Evolutionary conservation across 2,329 filamentous ascomycete genomes (phyloP).

Genomic region (Cadophora sp.): DNA sequence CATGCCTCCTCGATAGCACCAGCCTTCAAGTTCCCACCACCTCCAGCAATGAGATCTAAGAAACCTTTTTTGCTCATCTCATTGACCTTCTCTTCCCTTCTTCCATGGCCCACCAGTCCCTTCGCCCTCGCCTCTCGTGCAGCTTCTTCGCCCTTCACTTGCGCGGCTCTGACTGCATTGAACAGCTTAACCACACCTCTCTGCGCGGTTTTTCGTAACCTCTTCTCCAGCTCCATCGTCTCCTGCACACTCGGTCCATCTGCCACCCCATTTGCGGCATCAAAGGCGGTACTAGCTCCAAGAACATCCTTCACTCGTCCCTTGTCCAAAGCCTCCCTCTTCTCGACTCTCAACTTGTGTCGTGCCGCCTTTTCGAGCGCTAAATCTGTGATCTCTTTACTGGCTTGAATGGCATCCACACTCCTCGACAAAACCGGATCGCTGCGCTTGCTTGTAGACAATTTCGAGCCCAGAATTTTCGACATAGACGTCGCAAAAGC

Average conservation of each 20-base stretch:
- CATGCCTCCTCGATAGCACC: constrained; percentile 53
- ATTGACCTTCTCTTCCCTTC: constrained; percentile 85
- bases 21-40: constrained; percentile 65
- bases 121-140: constrained; percentile 72
- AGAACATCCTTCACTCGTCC: constrained; percentile 89
- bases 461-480: constrained; percentile 90
- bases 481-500: constrained; percentile 93
- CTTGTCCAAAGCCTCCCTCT: constrained; percentile 79
- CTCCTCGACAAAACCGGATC: constrained; percentile 94
- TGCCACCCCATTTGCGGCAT: constrained; percentile 52
- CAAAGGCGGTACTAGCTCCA: constrained; percentile 59
- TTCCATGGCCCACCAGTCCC: constrained; percentile 78
- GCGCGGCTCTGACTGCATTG: constrained; percentile 91
- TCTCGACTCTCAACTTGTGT: constrained; percentile 80
- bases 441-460: constrained; percentile 78
- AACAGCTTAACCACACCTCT: constrained; percentile 95
- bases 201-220: constrained; percentile 86
- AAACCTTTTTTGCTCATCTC: constrained; percentile 99
- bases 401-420: constrained; percentile 73
- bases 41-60: constrained; percentile 81
- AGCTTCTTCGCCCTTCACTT: constrained; percentile 85
- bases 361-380: constrained; percentile 84
- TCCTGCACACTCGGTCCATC: constrained; percentile 56
- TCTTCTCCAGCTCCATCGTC: constrained; percentile 75
- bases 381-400: constrained; percentile 74